Base-by-base conservation (phyloP, 805 yeast genomes). In the Schwanniomyces occidentalis region DNA sequence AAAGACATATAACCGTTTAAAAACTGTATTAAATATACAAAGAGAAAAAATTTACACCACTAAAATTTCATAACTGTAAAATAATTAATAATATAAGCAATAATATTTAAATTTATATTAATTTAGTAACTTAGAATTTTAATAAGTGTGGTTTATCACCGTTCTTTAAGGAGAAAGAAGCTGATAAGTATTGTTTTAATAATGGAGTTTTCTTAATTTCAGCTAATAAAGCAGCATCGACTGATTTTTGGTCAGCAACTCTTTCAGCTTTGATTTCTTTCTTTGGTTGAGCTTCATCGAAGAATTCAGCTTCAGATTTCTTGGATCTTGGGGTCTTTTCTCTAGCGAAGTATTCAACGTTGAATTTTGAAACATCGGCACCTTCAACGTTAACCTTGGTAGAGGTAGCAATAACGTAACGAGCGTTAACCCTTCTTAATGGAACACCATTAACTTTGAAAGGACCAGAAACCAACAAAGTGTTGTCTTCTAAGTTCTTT, bases 381-480 rank as follows among this genome's bases (percentile, higher is more conserved):
- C 82, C 71, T 40, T 79, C 76, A 54, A 91, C 83, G 52, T 80
- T 72, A 61, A 93, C 85, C 70, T 78, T 74, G 74, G 99, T 93
- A 56, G 96, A 88, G 65, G 99, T 91, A 63, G 97, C 98, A 75
- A 91, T 91, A 58, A 93, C 99, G 76, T 91, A 93, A 74, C 96
- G 87, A 59, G 97, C 83, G 73, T 91, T 93, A 58, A 91, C 98
- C 81, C 97, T 87, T 85, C 98, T 89, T 72, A 91, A 80, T 71
- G 99, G 98, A 56, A 91, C 99, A 79, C 99, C 99, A 78, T 91
- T 91, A 63, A 91, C 87, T 82, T 93, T 91, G 95, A 91, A 93
- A 63, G 99, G 99, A 70, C 99, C 99, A 46, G 96, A 76, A 49
- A 91, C 96, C 66, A 91, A 85, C 62, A 91, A 78, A 51, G 97